Conservation (phyloP, 2,329 filamentous ascomycete genomes). For the Thermoascus crustaceus region DNA sequence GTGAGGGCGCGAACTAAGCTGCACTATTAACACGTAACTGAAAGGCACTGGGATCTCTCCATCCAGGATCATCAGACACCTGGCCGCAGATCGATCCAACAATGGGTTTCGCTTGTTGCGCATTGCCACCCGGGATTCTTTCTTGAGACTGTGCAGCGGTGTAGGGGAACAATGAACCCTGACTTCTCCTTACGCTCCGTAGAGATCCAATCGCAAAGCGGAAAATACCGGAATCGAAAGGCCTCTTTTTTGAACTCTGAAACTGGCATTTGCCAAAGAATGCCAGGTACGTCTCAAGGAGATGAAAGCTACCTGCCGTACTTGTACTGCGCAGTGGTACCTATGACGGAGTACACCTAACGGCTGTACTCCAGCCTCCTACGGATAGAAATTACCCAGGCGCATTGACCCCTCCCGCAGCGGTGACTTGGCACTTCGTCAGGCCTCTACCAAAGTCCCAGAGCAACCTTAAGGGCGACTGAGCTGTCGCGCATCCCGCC, state of each 20-base stretch:
- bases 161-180: not conserved
- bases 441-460: not conserved
- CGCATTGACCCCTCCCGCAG: constrained; percentile 1
- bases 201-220: too few relatives aligned
- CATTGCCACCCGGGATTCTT: not conserved
- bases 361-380: constrained; percentile 1
- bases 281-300: too few relatives aligned
- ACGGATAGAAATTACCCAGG: not conserved
- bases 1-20: too few relatives aligned
- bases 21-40: constrained; percentile 1
- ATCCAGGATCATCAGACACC: constrained; percentile 1
- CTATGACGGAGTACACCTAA: not conserved
- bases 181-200: too few relatives aligned
- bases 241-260: too few relatives aligned
- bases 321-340: too few relatives aligned
- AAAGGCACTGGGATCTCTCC: not conserved
- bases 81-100: not conserved
- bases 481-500: too few relatives aligned
- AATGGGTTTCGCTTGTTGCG: not conserved
- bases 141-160: not conserved
- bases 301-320: too few relatives aligned
- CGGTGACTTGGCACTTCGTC: not conserved
- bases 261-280: too few relatives aligned
- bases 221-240: too few relatives aligned
- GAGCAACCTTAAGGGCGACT: too few relatives aligned